Conservation (phyloP, 2,329 filamentous ascomycete genomes). For the Pseudocercospora eumusae region DNA sequence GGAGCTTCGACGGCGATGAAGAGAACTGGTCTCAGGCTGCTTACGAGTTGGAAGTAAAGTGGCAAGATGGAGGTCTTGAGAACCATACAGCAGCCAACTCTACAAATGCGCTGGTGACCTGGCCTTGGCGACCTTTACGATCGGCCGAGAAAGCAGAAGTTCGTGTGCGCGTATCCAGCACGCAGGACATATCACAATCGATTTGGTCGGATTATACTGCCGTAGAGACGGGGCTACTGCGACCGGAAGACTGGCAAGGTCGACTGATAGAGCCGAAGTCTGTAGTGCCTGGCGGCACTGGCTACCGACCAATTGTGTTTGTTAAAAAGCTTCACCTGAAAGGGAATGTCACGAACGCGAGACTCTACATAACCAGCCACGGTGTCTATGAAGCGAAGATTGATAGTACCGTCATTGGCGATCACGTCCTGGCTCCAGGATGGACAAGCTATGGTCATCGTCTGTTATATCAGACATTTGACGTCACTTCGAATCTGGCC, state of each 20-base stretch:
- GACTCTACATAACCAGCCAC: slow-evolving; percentile 13
- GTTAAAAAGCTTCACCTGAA: neutral
- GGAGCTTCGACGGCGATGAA: slow-evolving; percentile 7
- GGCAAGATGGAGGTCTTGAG: neutral
- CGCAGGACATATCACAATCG: neutral
- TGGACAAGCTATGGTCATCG: slow-evolving; percentile 56
- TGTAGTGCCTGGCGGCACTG: neutral
- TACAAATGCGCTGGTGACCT: slow-evolving; percentile 7
- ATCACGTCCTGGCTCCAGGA: slow-evolving; percentile 49
- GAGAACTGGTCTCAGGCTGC: slow-evolving; percentile 7
- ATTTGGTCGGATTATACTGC: neutral
- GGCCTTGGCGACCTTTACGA: slow-evolving; percentile 6
- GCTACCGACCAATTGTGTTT: slow-evolving; percentile 4
- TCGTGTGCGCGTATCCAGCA: neutral
- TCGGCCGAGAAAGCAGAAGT: slow-evolving; percentile 3
- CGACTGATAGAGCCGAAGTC: slow-evolving; percentile 1
- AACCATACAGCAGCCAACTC: neutral
- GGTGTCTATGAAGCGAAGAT: slow-evolving; percentile 35
- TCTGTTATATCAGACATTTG: slow-evolving; percentile 57
- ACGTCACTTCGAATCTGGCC: slow-evolving; percentile 49
- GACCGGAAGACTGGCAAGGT: slow-evolving; percentile 6
- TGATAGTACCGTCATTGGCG: slow-evolving; percentile 47
- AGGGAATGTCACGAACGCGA: neutral
- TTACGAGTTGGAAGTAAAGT: slow-evolving; percentile 9
- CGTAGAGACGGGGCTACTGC: slow-evolving; percentile 6